Evolutionary conservation across 805 yeast species (phyloP), one percentile per base, ranked within the genome.

Genomic region (Metschnikowia bowlesiae): DNA sequence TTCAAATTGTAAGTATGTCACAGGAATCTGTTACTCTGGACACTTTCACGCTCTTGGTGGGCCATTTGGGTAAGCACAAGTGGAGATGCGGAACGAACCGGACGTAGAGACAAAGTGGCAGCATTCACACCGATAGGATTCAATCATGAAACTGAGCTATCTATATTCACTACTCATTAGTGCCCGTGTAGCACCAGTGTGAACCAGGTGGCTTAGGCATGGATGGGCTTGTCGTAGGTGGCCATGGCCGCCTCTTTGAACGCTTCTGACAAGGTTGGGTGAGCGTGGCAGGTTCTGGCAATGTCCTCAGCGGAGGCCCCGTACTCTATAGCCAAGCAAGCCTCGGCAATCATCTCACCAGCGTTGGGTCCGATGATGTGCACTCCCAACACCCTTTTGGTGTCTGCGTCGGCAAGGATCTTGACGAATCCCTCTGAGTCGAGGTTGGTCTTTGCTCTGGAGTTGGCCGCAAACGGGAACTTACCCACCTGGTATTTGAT

Each of bases 311-410:
- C 88, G 47, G 96, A 85, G 49, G 99, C 99, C 71, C 99, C 99
- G 75, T 94, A 94, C 77, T 94, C 99, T 56, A 94, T 71, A 41
- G 99, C 99, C 68, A 94, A 81, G 60, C 96, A 96, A 56, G 90
- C 97, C 79, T 95, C 99, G 59, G 96, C 98, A 69, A 94, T 94
- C 97, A 94, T 89, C 80, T 94, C 99, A 75, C 99, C 99, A 53
- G 99, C 99, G 67, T 89, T 91, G 61, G 99, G 87, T 62, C 99
- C 99, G 61, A 91, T 86, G 69, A 94, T 92, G 78, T 94, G 99
- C 54, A 87, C 90, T 71, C 99, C 99, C 59, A 94, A 78, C 41
- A 94, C 82, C 73, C 99, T 84, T 76, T 94, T 96, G 56, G 99
- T 92, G 75, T 92, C 96, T 60, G 96, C 91, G 73, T 94, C 99